A percentile compares a stretch with the other conserved stretches of the same genome.
These are phyloP conservation scores for Leucocoprinus leucothites DNA, from an alignment of 768 basidiomycete species.

Conservation along the genomic window DNA sequence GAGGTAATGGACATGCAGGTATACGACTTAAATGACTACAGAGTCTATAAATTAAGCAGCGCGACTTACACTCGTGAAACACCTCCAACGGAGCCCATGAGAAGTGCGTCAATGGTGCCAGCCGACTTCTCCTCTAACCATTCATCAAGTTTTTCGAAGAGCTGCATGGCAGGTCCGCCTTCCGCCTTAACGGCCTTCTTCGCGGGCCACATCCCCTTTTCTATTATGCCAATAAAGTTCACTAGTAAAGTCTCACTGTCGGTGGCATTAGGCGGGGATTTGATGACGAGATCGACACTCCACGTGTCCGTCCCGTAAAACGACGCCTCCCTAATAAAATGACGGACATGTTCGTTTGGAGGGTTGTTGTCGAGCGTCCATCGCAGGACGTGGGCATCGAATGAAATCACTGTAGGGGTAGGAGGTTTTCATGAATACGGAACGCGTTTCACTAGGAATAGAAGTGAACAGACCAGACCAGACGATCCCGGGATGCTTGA, in stretches of 20 bases:
- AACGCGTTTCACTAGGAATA: not conserved
- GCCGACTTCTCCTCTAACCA: constrained; percentile 68
- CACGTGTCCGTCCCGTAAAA: constrained; percentile 78
- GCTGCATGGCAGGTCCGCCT: constrained; percentile 58
- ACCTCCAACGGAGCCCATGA: constrained; percentile 73
- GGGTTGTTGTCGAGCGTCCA: constrained; percentile 86
- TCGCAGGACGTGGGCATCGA: constrained; percentile 83
- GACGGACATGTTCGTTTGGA: constrained; percentile 69
- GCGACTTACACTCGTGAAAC: constrained; percentile 34
- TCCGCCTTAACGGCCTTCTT: constrained; percentile 49
- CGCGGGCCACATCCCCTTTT: constrained; percentile 83
- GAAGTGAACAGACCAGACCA: constrained; percentile 63
- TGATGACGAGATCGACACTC: constrained; percentile 68
- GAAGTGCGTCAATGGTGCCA: constrained; percentile 62
- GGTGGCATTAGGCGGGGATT: constrained; percentile 34
- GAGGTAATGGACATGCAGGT: not conserved
- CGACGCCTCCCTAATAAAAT: constrained; percentile 91
- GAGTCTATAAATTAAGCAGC: constrained; percentile 8
- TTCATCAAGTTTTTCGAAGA: constrained; percentile 72
- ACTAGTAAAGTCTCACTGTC: constrained; percentile 42
- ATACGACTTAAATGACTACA: not conserved
- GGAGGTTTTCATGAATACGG: constrained; percentile 3
- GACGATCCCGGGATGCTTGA: constrained; percentile 79
- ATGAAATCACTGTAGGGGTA: constrained; percentile 63
- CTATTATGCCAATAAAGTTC: constrained; percentile 80